Base-by-base conservation (phyloP, 169 alveolate species). In the Eimeria sp. region DNA sequence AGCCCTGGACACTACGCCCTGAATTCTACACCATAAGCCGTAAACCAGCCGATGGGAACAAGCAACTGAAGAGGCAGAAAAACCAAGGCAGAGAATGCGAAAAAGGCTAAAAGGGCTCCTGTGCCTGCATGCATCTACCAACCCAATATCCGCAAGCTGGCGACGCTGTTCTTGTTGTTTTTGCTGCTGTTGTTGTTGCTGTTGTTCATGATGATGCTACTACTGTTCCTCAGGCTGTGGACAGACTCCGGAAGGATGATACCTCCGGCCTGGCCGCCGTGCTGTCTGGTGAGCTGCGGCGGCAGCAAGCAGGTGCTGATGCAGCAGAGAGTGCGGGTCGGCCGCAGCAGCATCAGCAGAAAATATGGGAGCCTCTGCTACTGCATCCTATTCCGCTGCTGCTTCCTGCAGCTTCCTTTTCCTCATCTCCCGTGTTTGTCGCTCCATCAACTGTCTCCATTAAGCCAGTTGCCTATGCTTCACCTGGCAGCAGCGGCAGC, bases 371-470 rank as follows among this genome's bases (percentile, higher is more conserved):
- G 11, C 73, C 90, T 1, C 73, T 82, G 43, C 27, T n/a, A 27
- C 90, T 82, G 43, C 90, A 82, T 49, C 90, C 73, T 30, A 47
- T 82, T 13, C 90, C 90, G 49, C 73, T 82, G 63, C 88, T 76
- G 6, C 90, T 82, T 43, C 73, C 67, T 20, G 90, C 67, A 47
- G 22, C 90, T 0, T n/a, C 30, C 34, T 49, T 82, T 47, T 51
- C 90, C 0, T 40, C 73, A 49, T 40, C 67, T 54, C 34, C 87
- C 20, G 90, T 51, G 43, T 82, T 47, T 14, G 90, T 82, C 27
- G 51, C 73, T 54, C 90, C 90, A 0, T 45, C 67, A 5, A 57
- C 57, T 14, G 75, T 83, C 75, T 54, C 91, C n/a, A 83, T 83
- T 10, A 54, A 27, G 30, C 45, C 58, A 10, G 51, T 83, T 5